Evolutionary conservation across 345 rosid genomes (phyloP).

Genomic region (Crucihimalaya himalaica): DNA sequence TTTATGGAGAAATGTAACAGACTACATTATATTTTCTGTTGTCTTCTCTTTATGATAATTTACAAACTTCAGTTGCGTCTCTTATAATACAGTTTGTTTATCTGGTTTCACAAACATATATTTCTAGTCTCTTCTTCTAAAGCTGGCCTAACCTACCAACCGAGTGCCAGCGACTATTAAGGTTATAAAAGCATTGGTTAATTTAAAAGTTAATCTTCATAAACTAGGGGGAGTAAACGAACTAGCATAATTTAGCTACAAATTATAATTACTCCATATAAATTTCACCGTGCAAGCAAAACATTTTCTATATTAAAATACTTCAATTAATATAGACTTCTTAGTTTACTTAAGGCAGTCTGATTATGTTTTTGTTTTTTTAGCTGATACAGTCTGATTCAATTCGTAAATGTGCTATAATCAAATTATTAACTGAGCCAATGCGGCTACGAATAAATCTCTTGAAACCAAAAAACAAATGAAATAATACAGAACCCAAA

Average conservation of each 20-base stretch:
- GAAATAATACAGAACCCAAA: too few species aligned
- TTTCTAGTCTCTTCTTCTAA: neutral
- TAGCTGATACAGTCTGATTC: too few species aligned
- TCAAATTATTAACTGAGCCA: neutral
- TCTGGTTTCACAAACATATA: neutral
- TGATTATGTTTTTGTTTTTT: too few species aligned
- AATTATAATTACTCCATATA: too few species aligned
- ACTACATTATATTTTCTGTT: neutral
- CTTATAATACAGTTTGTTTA: constrained; percentile 1
- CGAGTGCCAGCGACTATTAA: neutral
- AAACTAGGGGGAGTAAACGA: too few species aligned
- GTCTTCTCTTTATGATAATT: neutral
- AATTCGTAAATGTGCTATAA: neutral
- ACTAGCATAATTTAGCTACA: neutral
- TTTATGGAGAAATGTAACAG: neutral
- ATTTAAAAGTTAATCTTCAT: neutral
- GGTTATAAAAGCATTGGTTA: neutral
- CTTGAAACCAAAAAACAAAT: too few species aligned
- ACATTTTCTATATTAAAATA: too few species aligned
- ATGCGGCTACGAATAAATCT: neutral
- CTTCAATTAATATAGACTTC: too few species aligned
- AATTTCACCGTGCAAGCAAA: too few species aligned
- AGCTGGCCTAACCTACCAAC: neutral
- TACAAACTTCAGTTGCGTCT: neutral
- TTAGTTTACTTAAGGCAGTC: too few species aligned